Conservation (phyloP, 345 rosid species). For the Carallia pectinifolia region DNA sequence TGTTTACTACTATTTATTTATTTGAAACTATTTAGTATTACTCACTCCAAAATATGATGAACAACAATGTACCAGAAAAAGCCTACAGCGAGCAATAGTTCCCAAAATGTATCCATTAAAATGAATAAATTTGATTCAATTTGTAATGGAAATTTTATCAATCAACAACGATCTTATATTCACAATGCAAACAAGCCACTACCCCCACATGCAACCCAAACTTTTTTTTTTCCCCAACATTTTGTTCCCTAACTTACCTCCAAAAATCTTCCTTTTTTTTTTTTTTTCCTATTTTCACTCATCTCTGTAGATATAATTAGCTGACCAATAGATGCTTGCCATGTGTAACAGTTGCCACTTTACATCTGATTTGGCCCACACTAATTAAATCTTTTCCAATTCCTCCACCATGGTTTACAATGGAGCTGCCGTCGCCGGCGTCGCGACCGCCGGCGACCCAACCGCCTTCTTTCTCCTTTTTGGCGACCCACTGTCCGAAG, state of each 20-base stretch:
- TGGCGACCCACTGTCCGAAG: constrained; percentile 43
- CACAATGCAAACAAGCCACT: constrained; percentile 9
- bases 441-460: constrained; percentile 19
- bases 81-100: too few species aligned
- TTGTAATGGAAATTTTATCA: neutral
- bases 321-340: constrained; percentile 35
- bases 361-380: constrained; percentile 26
- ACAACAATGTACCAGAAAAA: too few species aligned
- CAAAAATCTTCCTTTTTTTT: neutral
- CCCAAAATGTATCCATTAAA: neutral
- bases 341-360: constrained; percentile 38
- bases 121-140: neutral
- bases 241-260: neutral
- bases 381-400: constrained; percentile 6
- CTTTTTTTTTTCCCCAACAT: neutral
- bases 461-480: constrained; percentile 60
- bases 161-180: constrained; percentile 11
- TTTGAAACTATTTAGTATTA: too few species aligned
- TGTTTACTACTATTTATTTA: too few species aligned
- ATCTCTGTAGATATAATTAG: constrained; percentile 11
- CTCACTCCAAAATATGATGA: too few species aligned
- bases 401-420: constrained; percentile 21
- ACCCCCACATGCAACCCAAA: neutral
- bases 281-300: neutral
- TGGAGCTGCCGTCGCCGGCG: neutral